Evolutionary conservation across 257 asterid species (phyloP).

Genomic region (Fraxinus cuspidata): DNA sequence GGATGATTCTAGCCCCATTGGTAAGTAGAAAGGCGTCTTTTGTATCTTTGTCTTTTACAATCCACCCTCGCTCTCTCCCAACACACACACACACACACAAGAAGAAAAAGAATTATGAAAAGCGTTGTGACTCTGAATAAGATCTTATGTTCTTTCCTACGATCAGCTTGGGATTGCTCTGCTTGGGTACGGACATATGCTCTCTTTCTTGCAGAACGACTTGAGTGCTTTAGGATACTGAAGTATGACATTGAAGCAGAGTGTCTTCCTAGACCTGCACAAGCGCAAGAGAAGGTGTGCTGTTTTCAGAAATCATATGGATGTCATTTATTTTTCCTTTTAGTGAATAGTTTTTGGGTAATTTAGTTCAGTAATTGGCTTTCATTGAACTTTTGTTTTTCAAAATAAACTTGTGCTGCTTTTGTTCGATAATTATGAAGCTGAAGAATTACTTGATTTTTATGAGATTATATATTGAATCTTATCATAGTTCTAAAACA

Average conservation of each 20-base stretch:
- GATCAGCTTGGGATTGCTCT: constrained; percentile 95
- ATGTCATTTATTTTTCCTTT: too few relatives aligned
- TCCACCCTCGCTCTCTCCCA: too few relatives aligned
- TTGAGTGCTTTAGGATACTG: constrained; percentile 78
- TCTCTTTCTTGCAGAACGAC: constrained; percentile 80
- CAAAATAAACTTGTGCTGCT: background rate
- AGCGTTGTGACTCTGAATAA: background rate
- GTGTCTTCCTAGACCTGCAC: constrained; percentile 79
- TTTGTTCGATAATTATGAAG: too few relatives aligned
- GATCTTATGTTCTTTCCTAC: constrained; percentile 11
- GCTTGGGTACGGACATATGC: constrained; percentile 97
- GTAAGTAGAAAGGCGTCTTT: constrained; percentile 30
- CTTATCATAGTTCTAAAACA: background rate
- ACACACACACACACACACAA: background rate
- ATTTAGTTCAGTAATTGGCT: too few relatives aligned
- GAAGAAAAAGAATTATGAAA: background rate
- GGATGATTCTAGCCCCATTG: constrained; percentile 91
- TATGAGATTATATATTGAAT: too few relatives aligned
- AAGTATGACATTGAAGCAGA: constrained; percentile 93
- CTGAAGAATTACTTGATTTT: constrained; percentile 38
- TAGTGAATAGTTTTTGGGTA: too few relatives aligned
- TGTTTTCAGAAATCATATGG: background rate
- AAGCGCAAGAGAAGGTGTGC: constrained; percentile 81
- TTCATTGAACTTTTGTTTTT: background rate
- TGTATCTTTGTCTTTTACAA: background rate